phyloP scores from a whole-genome alignment of 768 basidiomycete genomes.

The Hericium coralloides region DNA sequence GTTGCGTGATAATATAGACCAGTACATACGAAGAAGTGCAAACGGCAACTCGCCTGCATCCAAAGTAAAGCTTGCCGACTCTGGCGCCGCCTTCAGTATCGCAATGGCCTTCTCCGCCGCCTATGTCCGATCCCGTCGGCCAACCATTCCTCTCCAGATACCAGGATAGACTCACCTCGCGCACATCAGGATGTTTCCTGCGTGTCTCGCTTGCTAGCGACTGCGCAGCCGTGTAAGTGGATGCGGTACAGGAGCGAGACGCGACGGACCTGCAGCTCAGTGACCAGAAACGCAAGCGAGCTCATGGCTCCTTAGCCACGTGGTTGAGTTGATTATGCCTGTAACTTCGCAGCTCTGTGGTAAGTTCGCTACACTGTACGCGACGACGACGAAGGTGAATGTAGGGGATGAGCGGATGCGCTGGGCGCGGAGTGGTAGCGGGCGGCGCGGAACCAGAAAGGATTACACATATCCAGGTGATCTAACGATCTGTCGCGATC shows the following conservation, averaged over 20 bases:
- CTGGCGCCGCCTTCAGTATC: constrained; percentile 74
- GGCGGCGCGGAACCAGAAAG: too few species aligned
- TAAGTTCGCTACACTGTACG: too few species aligned
- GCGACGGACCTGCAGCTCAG: constrained; percentile 55
- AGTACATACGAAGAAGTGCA: background rate
- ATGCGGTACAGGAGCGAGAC: background rate
- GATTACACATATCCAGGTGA: too few species aligned
- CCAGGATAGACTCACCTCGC: constrained; percentile 52
- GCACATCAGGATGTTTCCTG: constrained; percentile 86
- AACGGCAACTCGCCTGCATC: background rate
- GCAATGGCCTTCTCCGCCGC: constrained; percentile 84
- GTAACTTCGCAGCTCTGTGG: too few species aligned
- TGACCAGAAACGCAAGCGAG: constrained; percentile 60
- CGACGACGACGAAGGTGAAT: too few species aligned
- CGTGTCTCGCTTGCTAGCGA: constrained; percentile 84
- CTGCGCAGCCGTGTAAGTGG: constrained; percentile 27
- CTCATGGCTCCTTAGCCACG: constrained; percentile 34
- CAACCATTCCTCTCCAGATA: background rate
- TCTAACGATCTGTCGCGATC: too few species aligned
- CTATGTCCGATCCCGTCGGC: constrained; percentile 22
- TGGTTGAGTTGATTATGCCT: too few species aligned
- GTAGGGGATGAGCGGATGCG: too few species aligned
- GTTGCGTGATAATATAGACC: background rate
- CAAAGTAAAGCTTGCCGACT: constrained; percentile 47
- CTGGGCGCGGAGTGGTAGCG: too few species aligned